Conservation (phyloP, 2,329 filamentous ascomycete species). For the Neopestalotiopsis clavispora region DNA sequence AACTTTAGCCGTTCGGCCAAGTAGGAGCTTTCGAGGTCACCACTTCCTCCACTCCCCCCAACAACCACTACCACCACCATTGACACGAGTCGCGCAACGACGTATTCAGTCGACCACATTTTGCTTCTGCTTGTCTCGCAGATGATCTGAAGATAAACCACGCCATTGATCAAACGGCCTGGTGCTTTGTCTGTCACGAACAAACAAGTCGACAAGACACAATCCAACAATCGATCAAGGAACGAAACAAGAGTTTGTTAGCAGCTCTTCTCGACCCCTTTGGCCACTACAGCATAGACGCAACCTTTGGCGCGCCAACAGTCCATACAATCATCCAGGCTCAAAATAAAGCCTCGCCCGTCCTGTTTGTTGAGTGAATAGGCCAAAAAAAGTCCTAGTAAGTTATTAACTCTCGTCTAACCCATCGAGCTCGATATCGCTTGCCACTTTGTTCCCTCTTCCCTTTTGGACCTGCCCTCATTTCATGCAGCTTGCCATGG, state of each 20-base stretch:
- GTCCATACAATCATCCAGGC: background rate
- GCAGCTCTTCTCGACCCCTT: background rate
- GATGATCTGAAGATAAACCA: background rate
- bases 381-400: background rate
- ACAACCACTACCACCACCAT: background rate
- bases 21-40: background rate
- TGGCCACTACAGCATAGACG: background rate
- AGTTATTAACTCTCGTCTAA: background rate
- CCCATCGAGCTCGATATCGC: background rate
- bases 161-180: background rate
- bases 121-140: background rate
- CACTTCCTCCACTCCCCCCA: background rate
- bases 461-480: background rate
- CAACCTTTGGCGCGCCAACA: background rate
- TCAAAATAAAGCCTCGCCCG: background rate
- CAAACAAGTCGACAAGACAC: slow-evolving; percentile 14
- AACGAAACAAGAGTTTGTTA: slow-evolving; percentile 11
- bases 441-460: background rate
- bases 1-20: background rate
- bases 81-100: background rate
- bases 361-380: background rate
- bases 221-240: background rate
- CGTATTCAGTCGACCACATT: background rate
- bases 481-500: background rate
- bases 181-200: slow-evolving; percentile 16